phyloP scores from a whole-genome alignment of 768 basidiomycete species.

The Lentinula aciculospora region DNA sequence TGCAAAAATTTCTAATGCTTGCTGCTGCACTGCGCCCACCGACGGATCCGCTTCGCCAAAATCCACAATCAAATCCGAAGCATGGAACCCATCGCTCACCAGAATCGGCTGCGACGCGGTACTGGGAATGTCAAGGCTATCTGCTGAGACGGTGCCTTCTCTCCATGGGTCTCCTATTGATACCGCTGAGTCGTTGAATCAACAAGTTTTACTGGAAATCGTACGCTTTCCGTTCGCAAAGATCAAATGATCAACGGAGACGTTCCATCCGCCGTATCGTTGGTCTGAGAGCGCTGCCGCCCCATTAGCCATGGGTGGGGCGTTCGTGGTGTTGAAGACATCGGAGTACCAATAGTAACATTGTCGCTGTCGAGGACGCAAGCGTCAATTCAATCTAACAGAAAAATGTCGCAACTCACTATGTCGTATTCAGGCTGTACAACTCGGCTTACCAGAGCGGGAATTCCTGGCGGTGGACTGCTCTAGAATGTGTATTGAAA shows the following conservation, averaged over 20 bases:
- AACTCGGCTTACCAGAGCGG: conserved; percentile 49
- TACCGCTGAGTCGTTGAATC: not conserved
- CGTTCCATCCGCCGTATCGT: conserved; percentile 58
- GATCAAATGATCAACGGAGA: conserved; percentile 51
- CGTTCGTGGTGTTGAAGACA: conserved; percentile 34
- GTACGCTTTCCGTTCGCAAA: conserved; percentile 64
- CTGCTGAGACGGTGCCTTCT: conserved; percentile 60
- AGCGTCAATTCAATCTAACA: not conserved
- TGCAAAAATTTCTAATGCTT: conserved; percentile 46
- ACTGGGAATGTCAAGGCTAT: conserved; percentile 35
- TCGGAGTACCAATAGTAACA: conserved; percentile 63
- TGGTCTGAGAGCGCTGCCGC: conserved; percentile 30
- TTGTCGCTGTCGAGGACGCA: conserved; percentile 39
- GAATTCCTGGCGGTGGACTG: conserved; percentile 29
- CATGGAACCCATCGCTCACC: conserved; percentile 60
- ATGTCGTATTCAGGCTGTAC: conserved; percentile 51
- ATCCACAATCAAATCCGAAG: conserved; percentile 44
- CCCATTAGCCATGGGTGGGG: conserved; percentile 35
- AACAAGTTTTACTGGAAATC: conserved; percentile 18
- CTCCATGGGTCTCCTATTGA: conserved; percentile 67
- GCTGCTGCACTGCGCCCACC: conserved; percentile 44
- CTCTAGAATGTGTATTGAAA: conserved; percentile 8
- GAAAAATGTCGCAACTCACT: no score
- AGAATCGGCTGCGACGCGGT: conserved; percentile 51
- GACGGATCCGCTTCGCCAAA: conserved; percentile 40